Conservation (phyloP, 2,329 filamentous ascomycete genomes). For the Fusarium sp. region DNA sequence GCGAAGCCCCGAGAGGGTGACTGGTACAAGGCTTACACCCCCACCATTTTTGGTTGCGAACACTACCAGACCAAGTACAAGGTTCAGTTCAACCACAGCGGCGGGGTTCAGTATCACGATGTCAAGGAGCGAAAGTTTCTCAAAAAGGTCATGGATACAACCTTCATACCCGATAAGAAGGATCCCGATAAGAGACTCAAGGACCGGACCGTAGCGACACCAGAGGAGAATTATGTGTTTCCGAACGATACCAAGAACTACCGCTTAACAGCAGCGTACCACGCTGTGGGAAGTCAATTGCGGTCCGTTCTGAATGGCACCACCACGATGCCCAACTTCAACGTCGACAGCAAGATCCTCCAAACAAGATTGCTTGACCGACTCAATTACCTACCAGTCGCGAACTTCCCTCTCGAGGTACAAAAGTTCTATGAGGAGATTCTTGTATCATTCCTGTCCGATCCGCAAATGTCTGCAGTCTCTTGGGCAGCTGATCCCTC, state of each 20-base stretch:
- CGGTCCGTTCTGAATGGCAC: constrained; percentile 42
- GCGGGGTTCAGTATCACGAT: constrained; percentile 33
- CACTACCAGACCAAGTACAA: constrained; percentile 43
- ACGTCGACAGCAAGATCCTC: constrained; percentile 34
- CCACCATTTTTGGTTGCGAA: constrained; percentile 45
- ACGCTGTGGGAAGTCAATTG: constrained; percentile 38
- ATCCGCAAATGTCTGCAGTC: constrained; percentile 44
- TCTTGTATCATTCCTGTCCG: constrained; percentile 41
- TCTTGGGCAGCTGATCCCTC: constrained; percentile 42
- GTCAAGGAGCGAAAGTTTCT: constrained; percentile 34
- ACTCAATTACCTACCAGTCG: constrained; percentile 40
- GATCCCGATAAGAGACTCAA: constrained; percentile 33
- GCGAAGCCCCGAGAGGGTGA: constrained; percentile 7
- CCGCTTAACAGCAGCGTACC: constrained; percentile 39
- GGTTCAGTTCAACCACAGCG: constrained; percentile 43
- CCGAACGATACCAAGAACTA: constrained; percentile 37
- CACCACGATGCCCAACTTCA: constrained; percentile 38
- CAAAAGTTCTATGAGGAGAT: constrained; percentile 47
- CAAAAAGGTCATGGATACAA: constrained; percentile 39
- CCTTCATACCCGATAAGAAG: constrained; percentile 18
- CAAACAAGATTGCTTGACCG: constrained; percentile 39
- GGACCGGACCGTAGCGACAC: constrained; percentile 37
- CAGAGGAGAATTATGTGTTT: constrained; percentile 36
- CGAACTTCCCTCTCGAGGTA: constrained; percentile 33
- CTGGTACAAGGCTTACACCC: constrained; percentile 44